phyloP scores from a whole-genome alignment of 1,284 basidiomycete genomes.

The Cyathus olla region DNA sequence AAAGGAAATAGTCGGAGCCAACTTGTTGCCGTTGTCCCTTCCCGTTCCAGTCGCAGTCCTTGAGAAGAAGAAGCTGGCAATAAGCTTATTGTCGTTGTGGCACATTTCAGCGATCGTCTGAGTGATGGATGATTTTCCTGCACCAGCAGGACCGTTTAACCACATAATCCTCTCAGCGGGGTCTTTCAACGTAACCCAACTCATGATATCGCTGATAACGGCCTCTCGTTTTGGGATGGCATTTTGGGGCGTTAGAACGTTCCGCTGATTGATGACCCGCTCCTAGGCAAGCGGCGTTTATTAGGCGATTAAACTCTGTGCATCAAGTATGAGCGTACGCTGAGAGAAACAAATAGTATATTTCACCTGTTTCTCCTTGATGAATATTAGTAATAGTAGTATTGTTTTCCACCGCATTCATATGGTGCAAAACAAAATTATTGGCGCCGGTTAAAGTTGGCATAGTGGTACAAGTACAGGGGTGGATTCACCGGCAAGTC shows the following conservation, averaged over 20 bases:
- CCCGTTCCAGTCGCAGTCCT: neutral
- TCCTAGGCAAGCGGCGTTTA: neutral
- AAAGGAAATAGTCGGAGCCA: neutral
- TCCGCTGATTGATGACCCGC: slow-evolving; percentile 1
- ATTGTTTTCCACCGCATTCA: too few relatives aligned
- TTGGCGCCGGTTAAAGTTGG: too few relatives aligned
- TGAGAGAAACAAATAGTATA: too few relatives aligned
- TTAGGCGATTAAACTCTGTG: too few relatives aligned
- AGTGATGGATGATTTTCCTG: slow-evolving; percentile 1
- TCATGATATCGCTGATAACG: neutral
- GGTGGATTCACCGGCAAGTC: too few relatives aligned
- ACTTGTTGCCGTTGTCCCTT: neutral
- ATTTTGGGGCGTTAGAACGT: neutral
- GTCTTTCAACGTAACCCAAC: neutral
- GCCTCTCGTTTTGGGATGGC: neutral
- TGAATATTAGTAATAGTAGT: too few relatives aligned
- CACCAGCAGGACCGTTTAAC: slow-evolving; percentile 1
- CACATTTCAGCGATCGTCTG: neutral
- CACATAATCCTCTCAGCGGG: slow-evolving; percentile 1
- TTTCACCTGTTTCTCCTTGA: too few relatives aligned
- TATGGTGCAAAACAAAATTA: too few relatives aligned
- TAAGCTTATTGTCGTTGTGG: neutral
- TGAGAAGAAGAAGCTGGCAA: slow-evolving; percentile 1
- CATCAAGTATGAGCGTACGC: too few relatives aligned
- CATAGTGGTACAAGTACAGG: too few relatives aligned